Conservation (phyloP, 306 rosid species). For the barrel medic (Medicago truncatula) region DNA sequence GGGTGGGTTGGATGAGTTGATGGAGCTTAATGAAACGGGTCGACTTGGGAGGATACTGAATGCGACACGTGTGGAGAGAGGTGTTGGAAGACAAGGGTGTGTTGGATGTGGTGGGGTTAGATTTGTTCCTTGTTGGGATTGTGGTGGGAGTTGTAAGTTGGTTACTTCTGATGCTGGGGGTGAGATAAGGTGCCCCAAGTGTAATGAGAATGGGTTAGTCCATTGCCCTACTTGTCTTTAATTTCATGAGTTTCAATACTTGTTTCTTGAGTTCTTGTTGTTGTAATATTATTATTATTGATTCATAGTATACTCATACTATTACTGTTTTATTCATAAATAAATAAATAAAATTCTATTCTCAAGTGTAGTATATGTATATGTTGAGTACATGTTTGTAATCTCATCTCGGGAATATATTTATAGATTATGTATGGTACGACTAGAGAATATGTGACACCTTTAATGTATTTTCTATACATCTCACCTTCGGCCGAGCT, state of each 20-base stretch:
- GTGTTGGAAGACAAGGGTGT: slow-evolving; percentile 63
- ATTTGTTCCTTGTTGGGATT: slow-evolving; percentile 84
- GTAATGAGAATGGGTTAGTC: slow-evolving; percentile 85
- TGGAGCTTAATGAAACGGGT: slow-evolving; percentile 72
- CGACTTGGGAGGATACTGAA: slow-evolving; percentile 61
- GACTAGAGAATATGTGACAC: too few species aligned
- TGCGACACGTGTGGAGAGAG: slow-evolving; percentile 70
- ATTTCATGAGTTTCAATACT: not conserved
- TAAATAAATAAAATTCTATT: not conserved
- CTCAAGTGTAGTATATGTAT: not conserved
- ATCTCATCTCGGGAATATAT: not conserved
- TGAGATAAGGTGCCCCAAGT: slow-evolving; percentile 57
- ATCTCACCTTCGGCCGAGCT: too few species aligned
- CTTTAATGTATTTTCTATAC: too few species aligned
- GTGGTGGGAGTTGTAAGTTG: slow-evolving; percentile 83
- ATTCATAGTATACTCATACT: not conserved
- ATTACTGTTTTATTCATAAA: not conserved
- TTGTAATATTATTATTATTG: not conserved
- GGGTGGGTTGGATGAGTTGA: slow-evolving; percentile 72
- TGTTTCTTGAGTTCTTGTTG: not conserved
- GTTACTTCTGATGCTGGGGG: not conserved
- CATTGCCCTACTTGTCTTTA: slow-evolving; percentile 68
- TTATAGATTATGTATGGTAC: not conserved
- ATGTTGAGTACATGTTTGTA: not conserved
- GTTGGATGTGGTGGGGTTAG: slow-evolving; percentile 84